Conservation (phyloP, 331 rosid species). For the Pyrus hybrid region DNA sequence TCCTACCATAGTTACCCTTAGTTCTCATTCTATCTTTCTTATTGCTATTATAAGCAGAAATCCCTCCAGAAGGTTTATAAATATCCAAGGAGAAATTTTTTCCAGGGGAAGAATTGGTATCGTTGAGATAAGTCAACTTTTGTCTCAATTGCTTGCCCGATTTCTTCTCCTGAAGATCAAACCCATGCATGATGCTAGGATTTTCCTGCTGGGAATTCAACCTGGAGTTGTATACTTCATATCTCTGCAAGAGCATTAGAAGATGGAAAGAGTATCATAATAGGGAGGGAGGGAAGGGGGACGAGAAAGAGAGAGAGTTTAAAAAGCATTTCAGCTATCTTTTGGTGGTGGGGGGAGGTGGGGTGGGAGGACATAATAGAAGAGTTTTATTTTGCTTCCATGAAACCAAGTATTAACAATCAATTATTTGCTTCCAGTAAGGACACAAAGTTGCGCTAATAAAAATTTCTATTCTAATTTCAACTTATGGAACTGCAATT, state of each 20-base stretch:
- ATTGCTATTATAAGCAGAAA: conserved; percentile 35
- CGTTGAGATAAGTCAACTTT: conserved; percentile 24
- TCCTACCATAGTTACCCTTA: conserved; percentile 45
- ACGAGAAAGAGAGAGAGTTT: no score
- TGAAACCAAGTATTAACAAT: neutral
- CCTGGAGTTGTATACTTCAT: conserved; percentile 43
- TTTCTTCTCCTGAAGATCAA: conserved; percentile 49
- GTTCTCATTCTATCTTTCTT: conserved; percentile 38
- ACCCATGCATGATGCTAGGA: conserved; percentile 34
- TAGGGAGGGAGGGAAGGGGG: neutral
- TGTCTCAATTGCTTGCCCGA: conserved; percentile 31
- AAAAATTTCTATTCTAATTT: neutral
- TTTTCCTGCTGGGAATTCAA: conserved; percentile 59
- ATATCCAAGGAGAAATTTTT: conserved; percentile 56
- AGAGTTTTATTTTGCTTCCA: neutral
- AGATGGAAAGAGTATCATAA: neutral
- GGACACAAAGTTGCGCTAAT: neutral
- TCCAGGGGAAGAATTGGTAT: conserved; percentile 29
- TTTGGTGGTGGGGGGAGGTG: no score
- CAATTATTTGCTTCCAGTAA: neutral
- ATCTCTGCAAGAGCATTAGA: conserved; percentile 46
- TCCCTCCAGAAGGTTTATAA: conserved; percentile 46
- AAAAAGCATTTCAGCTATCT: no score
- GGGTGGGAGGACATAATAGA: neutral
- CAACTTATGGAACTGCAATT: neutral